phyloP scores from a whole-genome alignment of 768 basidiomycete genomes.

The Rickenella mellea region DNA sequence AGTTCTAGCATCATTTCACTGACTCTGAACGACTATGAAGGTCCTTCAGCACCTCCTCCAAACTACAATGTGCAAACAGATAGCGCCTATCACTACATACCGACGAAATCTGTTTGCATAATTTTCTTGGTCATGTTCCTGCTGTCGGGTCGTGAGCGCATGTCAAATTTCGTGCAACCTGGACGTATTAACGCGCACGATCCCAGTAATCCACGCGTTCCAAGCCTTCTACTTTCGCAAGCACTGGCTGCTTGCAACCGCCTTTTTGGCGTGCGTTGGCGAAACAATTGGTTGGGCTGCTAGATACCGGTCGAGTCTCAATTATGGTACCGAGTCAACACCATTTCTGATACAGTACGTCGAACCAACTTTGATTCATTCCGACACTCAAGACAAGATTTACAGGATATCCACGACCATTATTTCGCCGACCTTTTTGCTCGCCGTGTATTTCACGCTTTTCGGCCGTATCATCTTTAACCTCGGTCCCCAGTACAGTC shows the following conservation, averaged over 20 bases:
- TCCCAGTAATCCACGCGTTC: slow-evolving; percentile 11
- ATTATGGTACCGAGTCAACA: not conserved
- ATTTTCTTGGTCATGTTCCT: not conserved
- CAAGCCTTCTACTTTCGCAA: slow-evolving; percentile 10
- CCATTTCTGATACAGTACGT: slow-evolving; percentile 38
- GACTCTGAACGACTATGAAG: too few relatives aligned
- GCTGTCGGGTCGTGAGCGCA: not conserved
- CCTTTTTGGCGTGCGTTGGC: slow-evolving; percentile 10
- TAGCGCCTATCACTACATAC: not conserved
- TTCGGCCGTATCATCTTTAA: slow-evolving; percentile 7
- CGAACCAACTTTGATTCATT: not conserved
- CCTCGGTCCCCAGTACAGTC: slow-evolving; percentile 8
- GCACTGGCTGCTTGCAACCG: slow-evolving; percentile 13
- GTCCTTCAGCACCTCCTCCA: not conserved
- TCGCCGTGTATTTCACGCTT: slow-evolving; percentile 7
- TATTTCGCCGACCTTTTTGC: slow-evolving; percentile 9
- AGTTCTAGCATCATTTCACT: too few relatives aligned
- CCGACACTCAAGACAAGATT: not conserved
- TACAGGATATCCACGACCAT: slow-evolving; percentile 21
- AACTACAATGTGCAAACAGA: not conserved
- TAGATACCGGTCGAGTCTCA: slow-evolving; percentile 9
- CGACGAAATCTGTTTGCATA: not conserved
- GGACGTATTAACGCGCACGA: not conserved
- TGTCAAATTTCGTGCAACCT: not conserved
- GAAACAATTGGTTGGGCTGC: slow-evolving; percentile 19